phyloP scores from a whole-genome alignment of 805 yeast genomes.

The Yueomyces sp. region DNA sequence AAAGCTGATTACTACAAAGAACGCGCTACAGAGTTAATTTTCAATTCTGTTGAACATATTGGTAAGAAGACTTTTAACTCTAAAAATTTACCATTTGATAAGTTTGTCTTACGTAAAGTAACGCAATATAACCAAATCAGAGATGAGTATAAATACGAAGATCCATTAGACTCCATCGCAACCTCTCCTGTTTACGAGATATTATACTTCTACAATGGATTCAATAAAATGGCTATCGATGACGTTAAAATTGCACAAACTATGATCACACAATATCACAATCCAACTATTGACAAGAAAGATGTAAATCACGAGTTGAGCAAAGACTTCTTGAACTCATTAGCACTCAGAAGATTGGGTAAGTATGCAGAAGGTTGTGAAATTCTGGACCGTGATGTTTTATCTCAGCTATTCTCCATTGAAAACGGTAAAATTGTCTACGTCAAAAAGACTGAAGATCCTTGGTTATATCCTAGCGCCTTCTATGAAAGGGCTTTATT shows the following conservation, averaged over 20 bases:
- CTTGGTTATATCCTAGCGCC: slow-evolving; percentile 82
- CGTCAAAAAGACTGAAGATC: slow-evolving; percentile 44
- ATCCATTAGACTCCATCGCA: slow-evolving; percentile 60
- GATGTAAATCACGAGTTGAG: slow-evolving; percentile 52
- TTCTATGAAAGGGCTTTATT: slow-evolving; percentile 74
- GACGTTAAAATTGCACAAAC: slow-evolving; percentile 41
- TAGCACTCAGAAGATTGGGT: slow-evolving; percentile 54
- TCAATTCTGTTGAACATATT: slow-evolving; percentile 51
- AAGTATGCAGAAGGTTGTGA: slow-evolving; percentile 42
- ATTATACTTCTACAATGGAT: slow-evolving; percentile 89
- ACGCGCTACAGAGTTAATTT: slow-evolving; percentile 45
- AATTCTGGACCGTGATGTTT: slow-evolving; percentile 40
- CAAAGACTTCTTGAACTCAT: slow-evolving; percentile 46
- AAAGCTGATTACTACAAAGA: slow-evolving; percentile 36
- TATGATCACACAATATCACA: slow-evolving; percentile 37
- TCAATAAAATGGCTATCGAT: slow-evolving; percentile 61
- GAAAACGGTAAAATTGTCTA: slow-evolving; percentile 33
- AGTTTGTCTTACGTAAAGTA: slow-evolving; percentile 61
- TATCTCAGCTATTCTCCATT: slow-evolving; percentile 28
- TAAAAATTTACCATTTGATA: slow-evolving; percentile 81
- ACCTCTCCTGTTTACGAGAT: slow-evolving; percentile 76
- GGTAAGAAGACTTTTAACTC: slow-evolving; percentile 61
- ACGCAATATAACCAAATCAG: slow-evolving; percentile 32
- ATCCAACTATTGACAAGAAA: slow-evolving; percentile 33
- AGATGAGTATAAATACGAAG: slow-evolving; percentile 25